Evolutionary conservation across 2,329 filamentous ascomycete species (phyloP), one percentile per base, ranked within the genome.

Genomic region (Thermothelomyces thermophilus): DNA sequence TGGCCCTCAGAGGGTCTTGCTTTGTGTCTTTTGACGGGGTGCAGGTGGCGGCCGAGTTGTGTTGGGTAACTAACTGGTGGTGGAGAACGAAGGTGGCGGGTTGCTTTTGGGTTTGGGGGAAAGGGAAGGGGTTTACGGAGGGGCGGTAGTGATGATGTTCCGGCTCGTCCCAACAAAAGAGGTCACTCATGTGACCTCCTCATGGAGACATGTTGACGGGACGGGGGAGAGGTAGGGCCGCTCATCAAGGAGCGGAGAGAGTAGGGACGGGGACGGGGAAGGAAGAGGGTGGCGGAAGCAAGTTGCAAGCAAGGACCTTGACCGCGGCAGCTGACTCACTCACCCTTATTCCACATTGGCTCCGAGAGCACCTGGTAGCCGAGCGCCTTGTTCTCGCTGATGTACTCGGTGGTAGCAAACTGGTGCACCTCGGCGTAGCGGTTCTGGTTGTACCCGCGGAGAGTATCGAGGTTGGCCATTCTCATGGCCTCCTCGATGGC

Each of bases 271-370:
- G 46, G 48, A 41, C 30, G 30, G 30, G 44, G n/a, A n/a, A 46
- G 13, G 20, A 20, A 46, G 20, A 54, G 30, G 36, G 35, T 37
- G 41, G 28, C 30, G 36, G 41, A n/a, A 40, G 31, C n/a, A 42
- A 28, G 40, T 30, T 40, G 31, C 40, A 48, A 40, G 44, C n/a
- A n/a, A n/a, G n/a, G n/a, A n/a, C n/a, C n/a, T n/a, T n/a, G 42
- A 43, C 17, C 20, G 36, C 14, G 41, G 11, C 28, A 36, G 37
- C 35, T 50, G 51, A 65, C 68, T 63, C 69, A 65, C 68, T 63
- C 69, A 82, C 80, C 80, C 72, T 82, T 83, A 63, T 84, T 84
- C 79, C 79, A 83, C 42, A 77, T 70, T 54, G 80, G 79, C 64
- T 84, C 77, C 45, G 73, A 69, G 51, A 84, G 70, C 51, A 84